Base-by-base conservation (phyloP, 805 yeast genomes). In the Wilhelminamyces savonicus region DNA sequence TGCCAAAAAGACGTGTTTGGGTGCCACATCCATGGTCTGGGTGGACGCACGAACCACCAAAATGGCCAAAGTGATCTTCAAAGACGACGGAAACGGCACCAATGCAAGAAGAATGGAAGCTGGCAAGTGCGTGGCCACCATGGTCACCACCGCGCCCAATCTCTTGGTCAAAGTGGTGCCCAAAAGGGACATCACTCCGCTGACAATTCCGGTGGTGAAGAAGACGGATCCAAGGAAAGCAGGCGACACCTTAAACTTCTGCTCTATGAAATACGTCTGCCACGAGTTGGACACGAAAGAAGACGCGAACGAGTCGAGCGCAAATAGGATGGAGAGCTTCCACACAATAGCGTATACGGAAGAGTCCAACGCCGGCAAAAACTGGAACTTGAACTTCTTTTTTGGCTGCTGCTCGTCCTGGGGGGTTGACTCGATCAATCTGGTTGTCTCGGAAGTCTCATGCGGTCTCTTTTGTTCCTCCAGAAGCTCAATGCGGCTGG, bases 21-120 rank as follows among this genome's bases (percentile, higher is more conserved):
- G 67, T 1, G 72, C 69, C 17, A 61, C 52, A 36, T 69, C 75
- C 73, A 69, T 66, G 15, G 66, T 50, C 37, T 66, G 66, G 21
- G 68, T 60, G 3, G 55, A 40, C 1, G 68, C 57, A 42, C 72
- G 51, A 10, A 56, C 34, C 3, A 63, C 37, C 24, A 60, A 35
- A 4, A 59, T 44, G 10, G 51, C 39, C 29, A 63, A 34, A 35
- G 70, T 56, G 8, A 50, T 26, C 3, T 32, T 26, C 20, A 63
- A 41, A 16, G 54, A 47, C 3, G 44, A 32, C 4, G 73, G 69
- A 10, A 65, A 34, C 7, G 74, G 68, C 16, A 64, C 54, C 13
- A 62, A 26, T 10, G 56, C 46, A 21, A 66, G 50, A 26, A 67
- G 47, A 2, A 64, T 30, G 2, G 71, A 62, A 4, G 71, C 58